Conservation (phyloP, 2,329 filamentous ascomycete genomes). For the Aspergillus candidus region DNA sequence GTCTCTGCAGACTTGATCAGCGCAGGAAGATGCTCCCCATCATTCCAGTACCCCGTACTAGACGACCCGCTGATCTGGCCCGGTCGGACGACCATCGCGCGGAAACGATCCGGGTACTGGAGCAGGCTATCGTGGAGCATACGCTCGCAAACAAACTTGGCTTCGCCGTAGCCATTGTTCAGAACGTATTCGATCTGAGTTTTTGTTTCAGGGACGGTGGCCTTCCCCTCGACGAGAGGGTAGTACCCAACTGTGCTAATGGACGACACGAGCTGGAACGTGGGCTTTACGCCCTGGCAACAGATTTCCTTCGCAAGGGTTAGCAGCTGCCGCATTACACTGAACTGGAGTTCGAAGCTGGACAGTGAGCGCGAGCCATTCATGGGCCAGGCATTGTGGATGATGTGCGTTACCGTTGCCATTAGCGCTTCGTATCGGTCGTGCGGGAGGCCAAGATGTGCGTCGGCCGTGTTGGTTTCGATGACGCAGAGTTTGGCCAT, state of each 20-base stretch:
- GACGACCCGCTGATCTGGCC: conserved; percentile 51
- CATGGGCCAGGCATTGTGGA: conserved; percentile 30
- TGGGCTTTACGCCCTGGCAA: conserved; percentile 15
- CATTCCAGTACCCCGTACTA: conserved; percentile 51
- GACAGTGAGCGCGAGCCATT: conserved; percentile 13
- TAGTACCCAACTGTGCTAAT: conserved; percentile 36
- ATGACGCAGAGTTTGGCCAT: conserved; percentile 42
- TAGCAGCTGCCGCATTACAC: conserved; percentile 47
- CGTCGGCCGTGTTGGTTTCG: conserved; percentile 44
- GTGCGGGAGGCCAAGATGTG: conserved; percentile 43
- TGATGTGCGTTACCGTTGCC: conserved; percentile 43
- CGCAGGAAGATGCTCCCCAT: conserved; percentile 46
- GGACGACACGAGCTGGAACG: conserved; percentile 40
- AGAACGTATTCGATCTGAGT: conserved; percentile 38
- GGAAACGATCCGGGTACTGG: conserved; percentile 39
- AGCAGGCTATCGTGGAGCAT: conserved; percentile 47
- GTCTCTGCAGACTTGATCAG: conserved; percentile 48
- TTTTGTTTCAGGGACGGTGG: conserved; percentile 40
- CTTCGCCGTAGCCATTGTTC: conserved; percentile 48
- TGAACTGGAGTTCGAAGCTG: conserved; percentile 25
- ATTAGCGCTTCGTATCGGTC: conserved; percentile 36
- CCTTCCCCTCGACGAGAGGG: conserved; percentile 16
- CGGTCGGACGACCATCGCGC: conserved; percentile 39
- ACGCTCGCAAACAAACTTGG: conserved; percentile 47
- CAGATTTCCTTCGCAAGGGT: conserved; percentile 38